phyloP scores from a whole-genome alignment of 768 basidiomycete genomes.

The Termitomyces sp. region DNA sequence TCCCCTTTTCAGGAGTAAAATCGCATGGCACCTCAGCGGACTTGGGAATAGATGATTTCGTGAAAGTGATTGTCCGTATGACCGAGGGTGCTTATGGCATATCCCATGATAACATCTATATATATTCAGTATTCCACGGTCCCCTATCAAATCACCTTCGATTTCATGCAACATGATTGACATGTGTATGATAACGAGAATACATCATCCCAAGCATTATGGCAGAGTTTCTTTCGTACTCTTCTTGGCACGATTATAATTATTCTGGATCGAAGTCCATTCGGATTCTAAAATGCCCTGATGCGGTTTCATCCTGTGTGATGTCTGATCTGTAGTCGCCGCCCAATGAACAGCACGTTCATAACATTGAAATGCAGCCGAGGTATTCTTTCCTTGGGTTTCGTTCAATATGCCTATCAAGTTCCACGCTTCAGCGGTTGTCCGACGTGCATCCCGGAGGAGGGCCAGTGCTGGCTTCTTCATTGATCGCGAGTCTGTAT shows the following conservation, averaged over 20 bases:
- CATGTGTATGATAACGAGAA: background rate
- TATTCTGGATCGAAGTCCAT: slow-evolving; percentile 55
- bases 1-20: slow-evolving; percentile 7
- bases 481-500: slow-evolving; percentile 43
- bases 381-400: slow-evolving; percentile 26
- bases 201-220: background rate
- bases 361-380: slow-evolving; percentile 52
- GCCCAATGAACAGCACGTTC: slow-evolving; percentile 68
- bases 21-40: slow-evolving; percentile 18
- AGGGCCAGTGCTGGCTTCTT: slow-evolving; percentile 48
- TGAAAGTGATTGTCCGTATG: background rate
- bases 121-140: background rate
- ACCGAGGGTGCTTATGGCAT: background rate
- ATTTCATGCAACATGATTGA: background rate
- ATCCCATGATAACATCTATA: background rate
- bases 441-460: slow-evolving; percentile 63
- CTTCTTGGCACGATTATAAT: slow-evolving; percentile 47
- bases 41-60: slow-evolving; percentile 15
- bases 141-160: background rate
- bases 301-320: slow-evolving; percentile 33
- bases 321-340: slow-evolving; percentile 33
- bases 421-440: slow-evolving; percentile 73
- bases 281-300: slow-evolving; percentile 53
- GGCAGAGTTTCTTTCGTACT: background rate
- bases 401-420: slow-evolving; percentile 66